Evolutionary conservation across 169 alveolate genomes (phyloP).

Genomic region (Plasmodium gaboni): DNA sequence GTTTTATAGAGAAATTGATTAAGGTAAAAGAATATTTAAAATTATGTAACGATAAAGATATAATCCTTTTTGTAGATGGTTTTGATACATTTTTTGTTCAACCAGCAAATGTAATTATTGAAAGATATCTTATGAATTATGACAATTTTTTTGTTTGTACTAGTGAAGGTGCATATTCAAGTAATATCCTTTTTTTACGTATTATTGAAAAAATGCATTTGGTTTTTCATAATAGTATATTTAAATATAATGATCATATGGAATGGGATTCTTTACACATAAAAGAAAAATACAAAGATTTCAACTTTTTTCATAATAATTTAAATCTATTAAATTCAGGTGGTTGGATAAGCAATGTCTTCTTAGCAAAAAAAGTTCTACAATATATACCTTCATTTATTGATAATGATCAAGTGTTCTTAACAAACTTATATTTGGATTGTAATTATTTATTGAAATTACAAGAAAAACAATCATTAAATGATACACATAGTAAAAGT

Average conservation of each 20-base stretch:
- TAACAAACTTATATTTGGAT: conserved; percentile 64
- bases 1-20: conserved; percentile 43
- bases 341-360: conserved; percentile 71
- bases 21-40: conserved; percentile 60
- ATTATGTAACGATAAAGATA: conserved; percentile 47
- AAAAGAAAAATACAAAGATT: conserved; percentile 36
- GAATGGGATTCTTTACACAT: conserved; percentile 51
- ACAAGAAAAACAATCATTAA: conserved; percentile 3
- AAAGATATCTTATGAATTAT: conserved; percentile 64
- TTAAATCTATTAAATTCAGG: conserved; percentile 68
- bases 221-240: conserved; percentile 59
- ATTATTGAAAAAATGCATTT: conserved; percentile 70
- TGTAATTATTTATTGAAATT: conserved; percentile 40
- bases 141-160: conserved; percentile 70
- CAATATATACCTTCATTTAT: conserved; percentile 69
- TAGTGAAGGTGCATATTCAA: conserved; percentile 56
- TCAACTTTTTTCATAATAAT: conserved; percentile 59
- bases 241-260: conserved; percentile 50
- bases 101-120: conserved; percentile 65
- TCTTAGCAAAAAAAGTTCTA: conserved; percentile 47
- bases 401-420: conserved; percentile 69
- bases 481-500: not conserved
- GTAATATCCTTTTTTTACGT: conserved; percentile 23
- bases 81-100: conserved; percentile 64
- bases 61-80: conserved; percentile 69